A percentile compares a stretch with the other conserved stretches of the same genome.
These are phyloP conservation scores for Kurtzmaniella natalensis DNA, from an alignment of 1,139 yeast species.

Conservation along the genomic window DNA sequence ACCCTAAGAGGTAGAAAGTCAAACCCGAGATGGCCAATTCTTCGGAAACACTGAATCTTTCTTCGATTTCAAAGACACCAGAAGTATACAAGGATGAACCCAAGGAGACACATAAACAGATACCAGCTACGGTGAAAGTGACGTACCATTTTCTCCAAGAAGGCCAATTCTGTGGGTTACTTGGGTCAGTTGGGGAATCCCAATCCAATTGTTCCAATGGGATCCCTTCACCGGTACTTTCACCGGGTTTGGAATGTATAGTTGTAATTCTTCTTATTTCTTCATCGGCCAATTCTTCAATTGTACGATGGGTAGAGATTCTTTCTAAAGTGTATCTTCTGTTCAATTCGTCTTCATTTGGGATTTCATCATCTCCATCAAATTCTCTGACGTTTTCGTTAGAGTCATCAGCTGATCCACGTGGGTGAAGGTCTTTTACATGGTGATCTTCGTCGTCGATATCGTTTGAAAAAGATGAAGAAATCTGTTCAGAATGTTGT, in stretches of 20 bases:
- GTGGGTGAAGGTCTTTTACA: conserved; percentile 7
- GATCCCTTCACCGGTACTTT: conserved; percentile 9
- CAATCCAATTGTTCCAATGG: conserved; percentile 49
- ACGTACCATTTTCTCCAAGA: conserved; percentile 56
- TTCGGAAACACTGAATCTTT: conserved; percentile 45
- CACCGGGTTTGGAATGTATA: background rate
- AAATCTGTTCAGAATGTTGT: conserved; percentile 3
- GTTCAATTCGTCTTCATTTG: conserved; percentile 17
- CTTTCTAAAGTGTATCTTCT: conserved; percentile 18
- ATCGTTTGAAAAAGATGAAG: background rate
- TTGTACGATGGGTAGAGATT: conserved; percentile 15
- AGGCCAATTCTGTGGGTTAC: conserved; percentile 66
- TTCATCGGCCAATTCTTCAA: conserved; percentile 13
- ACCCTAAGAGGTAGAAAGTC: conserved; percentile 66
- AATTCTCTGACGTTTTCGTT: background rate
- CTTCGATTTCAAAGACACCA: conserved; percentile 52
- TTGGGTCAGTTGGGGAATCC: conserved; percentile 59
- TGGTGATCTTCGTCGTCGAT: conserved; percentile 4
- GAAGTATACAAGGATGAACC: conserved; percentile 68
- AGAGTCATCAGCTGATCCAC: conserved; percentile 7
- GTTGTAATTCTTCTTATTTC: conserved; percentile 6
- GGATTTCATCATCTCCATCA: background rate
- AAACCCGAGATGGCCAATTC: conserved; percentile 63
- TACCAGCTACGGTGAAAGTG: conserved; percentile 57
- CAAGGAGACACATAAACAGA: conserved; percentile 64